Percentiles rank a stretch among this genome's conserved stretches.
Evolutionary conservation across 139 green algal species (phyloP).

Genomic region (Haematococcus sp.): DNA sequence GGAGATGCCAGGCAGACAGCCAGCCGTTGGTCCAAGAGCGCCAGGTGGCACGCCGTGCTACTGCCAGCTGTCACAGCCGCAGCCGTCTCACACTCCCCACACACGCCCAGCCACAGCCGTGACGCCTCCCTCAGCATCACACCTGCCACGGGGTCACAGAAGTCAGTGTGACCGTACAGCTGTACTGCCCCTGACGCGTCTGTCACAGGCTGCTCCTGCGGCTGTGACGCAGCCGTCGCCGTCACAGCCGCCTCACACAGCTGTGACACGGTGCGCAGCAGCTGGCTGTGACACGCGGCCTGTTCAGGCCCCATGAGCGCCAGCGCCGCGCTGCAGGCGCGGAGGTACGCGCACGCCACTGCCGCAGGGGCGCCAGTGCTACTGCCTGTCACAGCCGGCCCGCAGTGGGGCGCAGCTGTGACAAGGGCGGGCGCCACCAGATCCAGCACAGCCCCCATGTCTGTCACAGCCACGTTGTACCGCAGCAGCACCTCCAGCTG

Average conservation of each 20-base stretch:
- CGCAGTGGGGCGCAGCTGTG: neutral
- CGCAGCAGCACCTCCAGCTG: constrained; percentile 55
- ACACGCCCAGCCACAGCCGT: constrained; percentile 32
- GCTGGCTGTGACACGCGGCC: neutral
- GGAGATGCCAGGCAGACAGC: constrained; percentile 22
- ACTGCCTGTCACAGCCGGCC: neutral
- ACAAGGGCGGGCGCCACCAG: constrained; percentile 2
- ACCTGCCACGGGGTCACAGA: constrained; percentile 35
- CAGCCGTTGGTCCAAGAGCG: constrained; percentile 18
- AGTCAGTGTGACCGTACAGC: constrained; percentile 1
- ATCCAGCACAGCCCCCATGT: constrained; percentile 1
- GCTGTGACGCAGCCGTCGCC: neutral
- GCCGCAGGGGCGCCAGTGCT: neutral
- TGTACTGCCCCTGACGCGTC: no score
- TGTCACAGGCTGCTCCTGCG: neutral
- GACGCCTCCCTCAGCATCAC: constrained; percentile 35
- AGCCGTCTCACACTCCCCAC: neutral
- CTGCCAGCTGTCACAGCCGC: neutral
- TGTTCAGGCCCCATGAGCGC: neutral
- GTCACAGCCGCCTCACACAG: neutral
- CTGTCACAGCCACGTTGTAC: neutral
- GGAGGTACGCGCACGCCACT: neutral
- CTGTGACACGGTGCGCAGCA: neutral
- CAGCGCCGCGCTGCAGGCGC: neutral
- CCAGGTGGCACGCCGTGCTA: constrained; percentile 3